Base-by-base conservation (phyloP, 2,329 filamentous ascomycete species). In the Colletotrichum neosansevieriae region DNA sequence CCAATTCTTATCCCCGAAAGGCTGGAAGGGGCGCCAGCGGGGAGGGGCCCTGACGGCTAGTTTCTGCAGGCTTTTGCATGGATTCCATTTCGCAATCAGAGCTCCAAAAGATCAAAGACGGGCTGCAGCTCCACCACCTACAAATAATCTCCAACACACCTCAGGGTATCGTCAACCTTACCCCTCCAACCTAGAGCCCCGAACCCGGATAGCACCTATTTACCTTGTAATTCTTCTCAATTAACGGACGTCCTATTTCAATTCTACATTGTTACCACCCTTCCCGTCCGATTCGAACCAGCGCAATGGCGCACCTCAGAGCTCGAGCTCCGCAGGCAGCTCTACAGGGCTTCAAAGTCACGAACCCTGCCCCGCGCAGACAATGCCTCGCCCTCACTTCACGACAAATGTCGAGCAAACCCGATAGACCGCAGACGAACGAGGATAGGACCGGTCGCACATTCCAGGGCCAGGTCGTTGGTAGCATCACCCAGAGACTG, bases 391-490 rank as follows among this genome's bases (percentile, higher is more conserved):
- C 69, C 53, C 61, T 71, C 32, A 21, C 45, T 50, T 40, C 56
- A 12, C 57, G 69, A 40, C 63, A 63, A 9, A 69, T 72, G 63
- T 71, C 77, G 19, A 76, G 73, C 63, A 74, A 73, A 34, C 59
- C 67, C 42, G 69, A 70, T 11, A 57, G 63, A 45, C 71, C 70
- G 56, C 32, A 59, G 12, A 67, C 72, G 60, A 81, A 80, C 64
- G 80, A 82, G 72, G 72, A 76, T 71, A 81, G 75, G 73, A 74
- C 76, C 29, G 80, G 78, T 15, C 72, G 81, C 53, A 78, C 81
- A 3, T 90, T 89, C 74, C 84, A 86, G 73, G 86, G 86, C 19
- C 88, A 89, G 78, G 82, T 90, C 73, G 86, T 88, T 74, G 85
- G 87, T 71, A 88, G 86, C 70, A 87, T 88, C 57, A 82, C 82